Conservation (phyloP, 305 asterid genomes). For the Striga hermonthica region DNA sequence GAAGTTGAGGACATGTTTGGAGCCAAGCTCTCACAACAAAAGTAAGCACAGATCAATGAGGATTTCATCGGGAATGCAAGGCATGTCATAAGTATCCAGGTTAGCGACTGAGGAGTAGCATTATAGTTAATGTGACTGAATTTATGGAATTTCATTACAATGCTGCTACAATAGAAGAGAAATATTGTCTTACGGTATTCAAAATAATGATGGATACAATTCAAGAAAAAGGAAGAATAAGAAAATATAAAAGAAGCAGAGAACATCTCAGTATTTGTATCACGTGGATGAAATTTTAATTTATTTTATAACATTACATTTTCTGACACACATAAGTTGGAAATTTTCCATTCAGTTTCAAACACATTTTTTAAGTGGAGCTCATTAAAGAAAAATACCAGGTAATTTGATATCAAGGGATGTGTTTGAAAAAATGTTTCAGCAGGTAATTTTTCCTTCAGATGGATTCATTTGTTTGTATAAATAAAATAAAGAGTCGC, state of each 20-base stretch:
- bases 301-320: too few species aligned
- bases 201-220: constrained; percentile 1
- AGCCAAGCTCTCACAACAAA: constrained; percentile 85
- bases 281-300: too few species aligned
- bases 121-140: background rate
- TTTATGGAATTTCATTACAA: background rate
- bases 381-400: too few species aligned
- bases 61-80: constrained; percentile 32
- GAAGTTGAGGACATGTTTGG: constrained; percentile 88
- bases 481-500: too few species aligned
- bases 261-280: background rate
- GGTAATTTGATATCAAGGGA: too few species aligned
- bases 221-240: background rate
- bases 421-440: too few species aligned
- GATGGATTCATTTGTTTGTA: too few species aligned
- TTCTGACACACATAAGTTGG: background rate
- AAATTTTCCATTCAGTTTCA: background rate
- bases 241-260: too few species aligned
- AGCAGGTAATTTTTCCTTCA: too few species aligned
- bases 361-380: too few species aligned
- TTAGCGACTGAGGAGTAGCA: background rate
- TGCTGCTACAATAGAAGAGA: constrained; percentile 3
- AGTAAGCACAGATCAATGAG: constrained; percentile 84
- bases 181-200: background rate
- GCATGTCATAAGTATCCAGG: constrained; percentile 35